A percentile compares a stretch with the other conserved stretches of the same genome.
These are phyloP conservation scores for Kluyveromyces dobzhanskii DNA, from an alignment of 805 yeast genomes.

Conservation along the genomic window DNA sequence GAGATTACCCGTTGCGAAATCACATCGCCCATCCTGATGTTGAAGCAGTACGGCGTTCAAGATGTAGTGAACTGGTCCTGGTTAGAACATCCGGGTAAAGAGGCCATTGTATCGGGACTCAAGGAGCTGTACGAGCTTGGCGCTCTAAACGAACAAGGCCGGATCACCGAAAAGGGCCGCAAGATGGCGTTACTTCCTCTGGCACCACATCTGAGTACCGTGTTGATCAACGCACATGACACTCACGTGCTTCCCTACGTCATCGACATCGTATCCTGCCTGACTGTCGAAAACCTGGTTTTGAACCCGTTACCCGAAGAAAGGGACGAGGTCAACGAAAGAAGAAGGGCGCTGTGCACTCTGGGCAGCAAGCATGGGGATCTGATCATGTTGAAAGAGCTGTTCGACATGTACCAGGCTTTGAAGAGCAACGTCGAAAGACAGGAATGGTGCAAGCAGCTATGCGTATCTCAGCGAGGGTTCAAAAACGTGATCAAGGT, in stretches of 20 bases:
- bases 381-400: conserved; percentile 70
- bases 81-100: conserved; percentile 85
- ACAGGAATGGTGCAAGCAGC: conserved; percentile 75
- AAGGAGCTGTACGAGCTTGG: conserved; percentile 68
- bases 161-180: conserved; percentile 70
- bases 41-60: conserved; percentile 75
- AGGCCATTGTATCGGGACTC: conserved; percentile 66
- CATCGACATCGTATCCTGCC: conserved; percentile 83
- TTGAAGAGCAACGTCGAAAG: conserved; percentile 45
- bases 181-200: conserved; percentile 85
- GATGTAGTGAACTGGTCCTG: conserved; percentile 85
- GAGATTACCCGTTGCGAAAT: conserved; percentile 86
- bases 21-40: conserved; percentile 71
- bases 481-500: conserved; percentile 70
- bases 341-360: conserved; percentile 59
- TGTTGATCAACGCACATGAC: conserved; percentile 61
- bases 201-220: conserved; percentile 87
- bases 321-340: conserved; percentile 78
- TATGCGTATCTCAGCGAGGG: conserved; percentile 70
- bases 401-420: conserved; percentile 47
- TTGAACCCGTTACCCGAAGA: conserved; percentile 70
- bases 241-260: conserved; percentile 51
- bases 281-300: conserved; percentile 84
- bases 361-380: conserved; percentile 77
- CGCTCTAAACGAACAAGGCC: conserved; percentile 71